phyloP scores from a whole-genome alignment of 2,329 filamentous ascomycete genomes.

The Exophiala dermatitidis region DNA sequence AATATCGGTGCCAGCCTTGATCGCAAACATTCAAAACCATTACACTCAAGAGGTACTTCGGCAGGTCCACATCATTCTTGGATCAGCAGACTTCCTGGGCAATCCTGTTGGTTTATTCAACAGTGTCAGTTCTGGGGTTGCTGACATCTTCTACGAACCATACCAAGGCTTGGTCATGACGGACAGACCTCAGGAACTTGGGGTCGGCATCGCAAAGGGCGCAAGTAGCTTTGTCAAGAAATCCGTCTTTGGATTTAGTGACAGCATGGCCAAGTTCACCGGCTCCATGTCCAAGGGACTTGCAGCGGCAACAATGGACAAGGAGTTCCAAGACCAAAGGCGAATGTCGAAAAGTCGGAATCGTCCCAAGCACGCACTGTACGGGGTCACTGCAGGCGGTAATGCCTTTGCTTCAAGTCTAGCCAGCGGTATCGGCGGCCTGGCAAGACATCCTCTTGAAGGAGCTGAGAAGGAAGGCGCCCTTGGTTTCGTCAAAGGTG shows the following conservation, averaged over 20 bases:
- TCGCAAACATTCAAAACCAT: constrained; percentile 82
- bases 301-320: constrained; percentile 90
- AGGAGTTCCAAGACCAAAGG: constrained; percentile 94
- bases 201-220: constrained; percentile 89
- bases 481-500: constrained; percentile 91
- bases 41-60: constrained; percentile 95
- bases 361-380: constrained; percentile 91
- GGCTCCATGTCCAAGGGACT: constrained; percentile 95
- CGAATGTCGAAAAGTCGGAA: constrained; percentile 91
- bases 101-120: constrained; percentile 98
- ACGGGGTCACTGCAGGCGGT: constrained; percentile 89
- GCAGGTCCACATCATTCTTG: constrained; percentile 94
- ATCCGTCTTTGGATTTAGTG: constrained; percentile 92
- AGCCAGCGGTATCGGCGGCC: constrained; percentile 84
- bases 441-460: constrained; percentile 88
- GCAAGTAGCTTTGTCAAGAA: constrained; percentile 98
- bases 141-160: constrained; percentile 97
- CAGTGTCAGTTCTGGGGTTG: constrained; percentile 93
- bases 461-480: constrained; percentile 94
- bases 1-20: constrained; percentile 74
- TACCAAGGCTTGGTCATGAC: constrained; percentile 97
- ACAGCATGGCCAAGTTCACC: constrained; percentile 96
- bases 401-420: constrained; percentile 91
- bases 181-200: constrained; percentile 89
- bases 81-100: constrained; percentile 93